phyloP scores from a whole-genome alignment of 345 rosid genomes.

The Salix purpurea region DNA sequence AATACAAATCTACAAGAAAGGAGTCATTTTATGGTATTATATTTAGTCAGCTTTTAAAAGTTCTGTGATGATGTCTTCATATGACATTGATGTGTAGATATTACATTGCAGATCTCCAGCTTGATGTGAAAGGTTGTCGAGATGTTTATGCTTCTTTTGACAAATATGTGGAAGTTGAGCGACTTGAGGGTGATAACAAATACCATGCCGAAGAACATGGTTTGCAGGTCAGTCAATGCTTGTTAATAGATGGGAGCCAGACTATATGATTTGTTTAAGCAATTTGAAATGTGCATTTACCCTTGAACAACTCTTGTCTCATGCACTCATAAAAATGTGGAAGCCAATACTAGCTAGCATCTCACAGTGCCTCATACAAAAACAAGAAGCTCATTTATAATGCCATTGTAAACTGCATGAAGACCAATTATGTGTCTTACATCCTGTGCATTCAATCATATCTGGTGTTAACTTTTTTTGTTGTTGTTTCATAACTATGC shows the following conservation, averaged over 20 bases:
- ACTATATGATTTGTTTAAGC: neutral
- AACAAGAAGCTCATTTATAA: neutral
- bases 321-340: neutral
- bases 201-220: conserved; percentile 88
- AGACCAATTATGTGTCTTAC: neutral
- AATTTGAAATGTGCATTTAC: neutral
- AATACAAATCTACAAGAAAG: conserved; percentile 87
- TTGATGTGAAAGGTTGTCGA: conserved; percentile 95
- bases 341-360: neutral
- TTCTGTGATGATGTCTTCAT: neutral
- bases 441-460: neutral
- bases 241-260: neutral
- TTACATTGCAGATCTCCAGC: conserved; percentile 75
- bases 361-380: neutral
- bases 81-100: neutral
- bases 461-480: neutral
- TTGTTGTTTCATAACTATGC: neutral
- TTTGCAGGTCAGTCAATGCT: conserved; percentile 62
- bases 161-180: conserved; percentile 94
- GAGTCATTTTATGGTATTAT: conserved; percentile 89
- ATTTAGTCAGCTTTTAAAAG: conserved; percentile 1
- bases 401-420: neutral
- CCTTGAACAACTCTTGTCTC: neutral
- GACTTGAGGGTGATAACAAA: conserved; percentile 96
- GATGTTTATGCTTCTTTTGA: conserved; percentile 98